These are phyloP conservation scores for Phytopythium sindhum DNA, from an alignment of 352 stramenopile species.

Conservation along the genomic window DNA sequence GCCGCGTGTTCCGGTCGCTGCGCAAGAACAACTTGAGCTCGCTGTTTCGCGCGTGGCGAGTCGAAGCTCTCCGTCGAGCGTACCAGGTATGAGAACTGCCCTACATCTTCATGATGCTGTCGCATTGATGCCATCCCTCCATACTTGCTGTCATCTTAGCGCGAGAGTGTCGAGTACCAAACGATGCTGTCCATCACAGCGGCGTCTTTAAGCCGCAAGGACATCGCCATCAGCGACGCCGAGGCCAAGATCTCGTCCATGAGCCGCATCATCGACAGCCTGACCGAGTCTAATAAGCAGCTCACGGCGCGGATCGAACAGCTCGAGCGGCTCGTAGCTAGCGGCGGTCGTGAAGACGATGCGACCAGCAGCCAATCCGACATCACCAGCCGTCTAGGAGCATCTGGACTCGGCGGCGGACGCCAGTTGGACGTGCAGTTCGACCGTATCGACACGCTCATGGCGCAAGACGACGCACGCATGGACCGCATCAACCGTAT, in stretches of 20 bases:
- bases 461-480: slow-evolving; percentile 47
- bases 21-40: slow-evolving; percentile 51
- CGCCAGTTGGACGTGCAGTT: slow-evolving; percentile 31
- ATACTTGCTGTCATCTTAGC: slow-evolving; percentile 10
- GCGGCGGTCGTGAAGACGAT: slow-evolving; percentile 7
- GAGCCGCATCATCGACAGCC: slow-evolving; percentile 72
- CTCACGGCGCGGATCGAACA: slow-evolving; percentile 60
- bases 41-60: slow-evolving; percentile 68
- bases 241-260: slow-evolving; percentile 70
- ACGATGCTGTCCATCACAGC: slow-evolving; percentile 78
- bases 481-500: slow-evolving; percentile 70
- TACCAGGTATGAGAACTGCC: slow-evolving; percentile 37
- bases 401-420: background rate
- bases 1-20: slow-evolving; percentile 47
- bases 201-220: slow-evolving; percentile 71
- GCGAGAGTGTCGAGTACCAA: slow-evolving; percentile 76
- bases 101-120: too few species aligned
- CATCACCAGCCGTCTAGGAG: background rate
- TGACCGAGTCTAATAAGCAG: slow-evolving; percentile 74
- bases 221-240: slow-evolving; percentile 59
- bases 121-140: background rate
- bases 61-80: slow-evolving; percentile 59
- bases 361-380: background rate
- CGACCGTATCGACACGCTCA: slow-evolving; percentile 54
- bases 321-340: slow-evolving; percentile 39